Percentiles rank a stretch among this genome's conserved stretches.
Conservation (phyloP, 176 grass and related monocot species). For the Eragrostis nindensis region DNA sequence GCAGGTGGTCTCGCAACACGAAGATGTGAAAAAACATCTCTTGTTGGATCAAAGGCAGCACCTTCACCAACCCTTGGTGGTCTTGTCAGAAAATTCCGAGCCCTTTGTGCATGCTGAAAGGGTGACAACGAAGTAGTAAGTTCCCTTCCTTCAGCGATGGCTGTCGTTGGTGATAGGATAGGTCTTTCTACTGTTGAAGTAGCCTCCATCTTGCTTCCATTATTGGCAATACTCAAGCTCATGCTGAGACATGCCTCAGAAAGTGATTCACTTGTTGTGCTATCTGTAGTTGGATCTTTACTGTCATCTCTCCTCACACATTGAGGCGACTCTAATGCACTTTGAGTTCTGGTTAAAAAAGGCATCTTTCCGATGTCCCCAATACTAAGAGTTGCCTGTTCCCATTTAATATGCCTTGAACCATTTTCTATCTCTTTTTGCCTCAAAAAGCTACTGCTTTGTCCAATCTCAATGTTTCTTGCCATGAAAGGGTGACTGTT, state of each 20-base stretch:
- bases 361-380: constrained; percentile 53
- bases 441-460: constrained; percentile 58
- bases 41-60: constrained; percentile 66
- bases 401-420: constrained; percentile 71
- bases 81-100: constrained; percentile 65
- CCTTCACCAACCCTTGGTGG: constrained; percentile 60
- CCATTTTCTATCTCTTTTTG: constrained; percentile 70
- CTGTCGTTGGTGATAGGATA: constrained; percentile 55
- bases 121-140: constrained; percentile 48
- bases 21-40: constrained; percentile 78
- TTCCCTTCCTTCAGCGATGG: constrained; percentile 64
- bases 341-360: constrained; percentile 73
- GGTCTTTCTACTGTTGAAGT: constrained; percentile 63
- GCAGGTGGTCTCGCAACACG: constrained; percentile 95
- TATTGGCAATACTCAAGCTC: constrained; percentile 68
- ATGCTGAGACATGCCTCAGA: constrained; percentile 85
- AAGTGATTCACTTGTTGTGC: constrained; percentile 59
- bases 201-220: constrained; percentile 56
- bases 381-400: constrained; percentile 60
- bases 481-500: constrained; percentile 51
- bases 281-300: constrained; percentile 63
- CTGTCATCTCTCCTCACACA: constrained; percentile 57
- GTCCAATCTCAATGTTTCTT: constrained; percentile 58
- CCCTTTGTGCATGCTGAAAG: constrained; percentile 76
- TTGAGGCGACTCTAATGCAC: constrained; percentile 64